These are phyloP conservation scores for Saccharomycopsis sp. DNA, from an alignment of 805 yeast species.

Conservation along the genomic window DNA sequence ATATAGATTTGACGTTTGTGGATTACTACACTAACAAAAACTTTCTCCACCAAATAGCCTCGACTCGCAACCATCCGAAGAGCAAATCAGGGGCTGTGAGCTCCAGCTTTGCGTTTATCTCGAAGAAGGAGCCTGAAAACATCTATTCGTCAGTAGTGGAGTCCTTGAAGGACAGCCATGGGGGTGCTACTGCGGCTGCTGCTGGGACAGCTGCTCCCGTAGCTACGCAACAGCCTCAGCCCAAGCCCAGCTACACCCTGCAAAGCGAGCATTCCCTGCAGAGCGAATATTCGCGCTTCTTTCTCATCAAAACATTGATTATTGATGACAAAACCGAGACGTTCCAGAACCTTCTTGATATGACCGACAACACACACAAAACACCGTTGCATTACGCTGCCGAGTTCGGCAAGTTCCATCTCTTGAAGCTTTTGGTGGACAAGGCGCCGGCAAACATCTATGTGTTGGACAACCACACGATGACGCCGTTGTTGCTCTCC, in stretches of 20 bases:
- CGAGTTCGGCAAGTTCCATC: constrained; percentile 43
- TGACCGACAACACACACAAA: constrained; percentile 64
- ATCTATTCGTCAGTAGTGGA: background rate
- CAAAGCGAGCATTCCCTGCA: too few relatives aligned
- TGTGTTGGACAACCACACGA: constrained; percentile 61
- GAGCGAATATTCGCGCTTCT: constrained; percentile 12
- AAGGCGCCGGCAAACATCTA: constrained; percentile 27
- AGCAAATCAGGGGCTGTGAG: background rate
- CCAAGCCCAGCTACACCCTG: too few relatives aligned
- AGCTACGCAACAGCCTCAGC: too few relatives aligned
- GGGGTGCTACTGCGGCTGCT: background rate
- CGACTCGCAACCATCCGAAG: constrained; percentile 10
- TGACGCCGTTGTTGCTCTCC: constrained; percentile 77
- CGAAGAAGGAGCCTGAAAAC: background rate
- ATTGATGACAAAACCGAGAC: constrained; percentile 19
- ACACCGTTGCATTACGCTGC: constrained; percentile 87
- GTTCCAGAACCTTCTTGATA: constrained; percentile 28
- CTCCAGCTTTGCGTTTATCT: background rate
- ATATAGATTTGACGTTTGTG: constrained; percentile 54
- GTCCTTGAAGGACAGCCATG: background rate
- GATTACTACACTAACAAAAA: constrained; percentile 73
- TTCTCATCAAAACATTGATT: constrained; percentile 12
- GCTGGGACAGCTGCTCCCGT: background rate
- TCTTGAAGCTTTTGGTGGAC: constrained; percentile 34
- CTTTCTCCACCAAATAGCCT: constrained; percentile 64